Evolutionary conservation across 805 yeast species (phyloP).

Genomic region (Candida loeiensis): DNA sequence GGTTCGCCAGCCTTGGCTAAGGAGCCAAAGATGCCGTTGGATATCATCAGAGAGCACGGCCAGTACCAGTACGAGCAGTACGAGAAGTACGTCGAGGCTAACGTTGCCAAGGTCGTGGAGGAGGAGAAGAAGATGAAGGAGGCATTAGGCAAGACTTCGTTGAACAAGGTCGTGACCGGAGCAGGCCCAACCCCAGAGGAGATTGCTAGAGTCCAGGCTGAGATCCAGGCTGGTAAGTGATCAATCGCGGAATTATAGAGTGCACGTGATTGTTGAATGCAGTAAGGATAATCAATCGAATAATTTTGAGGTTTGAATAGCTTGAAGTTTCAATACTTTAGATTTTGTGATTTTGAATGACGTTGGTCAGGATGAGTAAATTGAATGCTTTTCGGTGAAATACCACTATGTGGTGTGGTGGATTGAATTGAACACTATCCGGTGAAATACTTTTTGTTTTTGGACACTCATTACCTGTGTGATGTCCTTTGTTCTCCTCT

Average conservation of each 20-base stretch:
- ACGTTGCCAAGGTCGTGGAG: conserved; percentile 65
- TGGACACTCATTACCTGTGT: no score
- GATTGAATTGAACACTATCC: no score
- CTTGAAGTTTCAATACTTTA: no score
- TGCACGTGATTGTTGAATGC: background rate
- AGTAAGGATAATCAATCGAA: background rate
- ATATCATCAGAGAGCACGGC: conserved; percentile 85
- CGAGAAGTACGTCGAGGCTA: conserved; percentile 57
- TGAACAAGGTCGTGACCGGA: conserved; percentile 84
- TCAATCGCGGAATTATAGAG: background rate
- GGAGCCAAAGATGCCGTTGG: conserved; percentile 77
- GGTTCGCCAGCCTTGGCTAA: conserved; percentile 56
- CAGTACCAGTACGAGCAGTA: conserved; percentile 82
- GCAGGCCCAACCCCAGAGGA: conserved; percentile 68
- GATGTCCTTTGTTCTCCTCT: no score
- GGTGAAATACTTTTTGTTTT: no score
- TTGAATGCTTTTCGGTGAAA: no score
- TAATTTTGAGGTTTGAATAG: background rate
- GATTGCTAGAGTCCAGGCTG: conserved; percentile 41
- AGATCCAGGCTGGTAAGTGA: conserved; percentile 16
- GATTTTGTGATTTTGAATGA: no score
- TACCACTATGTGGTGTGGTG: no score
- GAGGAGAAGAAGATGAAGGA: conserved; percentile 87
- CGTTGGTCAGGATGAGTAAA: no score
- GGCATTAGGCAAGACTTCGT: conserved; percentile 74